A percentile compares a stretch with the other conserved stretches of the same genome.
phyloP scores from a whole-genome alignment of 2,329 filamentous ascomycete species.

The Alternaria ethzedia region DNA sequence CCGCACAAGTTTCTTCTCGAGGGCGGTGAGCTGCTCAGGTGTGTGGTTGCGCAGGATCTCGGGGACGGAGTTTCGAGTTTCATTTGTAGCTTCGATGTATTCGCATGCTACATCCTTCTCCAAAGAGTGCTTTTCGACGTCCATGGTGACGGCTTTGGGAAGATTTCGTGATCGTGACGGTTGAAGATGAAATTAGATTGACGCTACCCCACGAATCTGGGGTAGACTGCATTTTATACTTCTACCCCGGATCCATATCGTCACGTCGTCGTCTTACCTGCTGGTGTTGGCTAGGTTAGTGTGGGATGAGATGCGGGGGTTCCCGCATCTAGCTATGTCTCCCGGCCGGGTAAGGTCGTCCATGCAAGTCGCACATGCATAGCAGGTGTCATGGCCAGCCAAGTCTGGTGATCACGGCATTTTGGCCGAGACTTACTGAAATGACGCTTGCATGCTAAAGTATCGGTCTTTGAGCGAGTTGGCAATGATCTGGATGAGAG shows the following conservation, averaged over 20 bases:
- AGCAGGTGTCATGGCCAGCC: background rate
- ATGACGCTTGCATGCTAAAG: background rate
- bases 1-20: constrained; percentile 38
- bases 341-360: background rate
- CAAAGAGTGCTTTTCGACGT: background rate
- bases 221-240: background rate
- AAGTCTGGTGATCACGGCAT: constrained; percentile 7
- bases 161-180: background rate
- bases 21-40: constrained; percentile 16
- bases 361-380: background rate
- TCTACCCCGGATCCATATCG: background rate
- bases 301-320: background rate
- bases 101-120: constrained; percentile 10
- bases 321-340: background rate
- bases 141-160: background rate
- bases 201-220: constrained; percentile 8
- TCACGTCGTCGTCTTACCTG: background rate
- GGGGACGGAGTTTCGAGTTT: constrained; percentile 10
- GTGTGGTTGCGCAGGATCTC: constrained; percentile 18
- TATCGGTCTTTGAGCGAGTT: background rate
- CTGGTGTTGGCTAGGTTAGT: background rate
- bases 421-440: background rate
- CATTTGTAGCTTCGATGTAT: constrained; percentile 14
- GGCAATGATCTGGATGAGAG: background rate
- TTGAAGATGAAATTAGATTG: background rate